Base-by-base conservation (phyloP, 139 green algal species). In the Edaphochlamys debaryana region DNA sequence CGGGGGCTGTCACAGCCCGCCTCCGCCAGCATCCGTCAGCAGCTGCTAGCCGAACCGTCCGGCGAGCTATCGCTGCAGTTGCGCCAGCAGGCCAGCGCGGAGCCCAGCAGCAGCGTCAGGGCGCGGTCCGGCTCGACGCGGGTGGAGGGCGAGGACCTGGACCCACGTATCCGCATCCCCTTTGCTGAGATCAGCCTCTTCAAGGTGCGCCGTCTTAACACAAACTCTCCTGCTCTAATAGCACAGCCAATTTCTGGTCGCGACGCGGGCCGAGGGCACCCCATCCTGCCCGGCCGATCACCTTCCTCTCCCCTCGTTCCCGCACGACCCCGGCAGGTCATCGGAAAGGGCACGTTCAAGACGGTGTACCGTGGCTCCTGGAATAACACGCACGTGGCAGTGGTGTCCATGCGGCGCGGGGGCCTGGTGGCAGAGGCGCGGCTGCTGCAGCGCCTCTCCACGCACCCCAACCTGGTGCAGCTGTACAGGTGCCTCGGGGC, bases 381-480 rank as follows among this genome's bases (percentile, higher is more conserved):
- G 90, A 67, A 76, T 52, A 90, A 84, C 69, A 87, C 79, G 1
- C 63, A 70, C n/a, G 90, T 93, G 34, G 90, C 90, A 2, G 90
- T 93, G 62, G 79, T 90, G 38, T 41, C 79, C 41, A 93, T 93
- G 90, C 82, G 82, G 50, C 90, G 84, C 42, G 90, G 90, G 23
- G 90, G 90, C 30, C 62, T 89, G 34, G 82, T 91, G 32, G 85
- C 79, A 6, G 90, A 93, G 78, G 90, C 90, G 27, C 78, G 90
- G 9, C 54, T 93, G 48, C 85, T 91, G 79, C 90, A 92, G 77
- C 66, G 70, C 64, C 85, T 93, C 8, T 80, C 85, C 64, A 89
- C 76, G 30, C 90, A 94, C 64, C 88, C 88, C 27, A 92, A 92
- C 66, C 56, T 92, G 40, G 50, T 84, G 78, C 78, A 84, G 66